Evolutionary conservation across 2,329 filamentous ascomycete species (phyloP).

Genomic region (Fusarium sp.): DNA sequence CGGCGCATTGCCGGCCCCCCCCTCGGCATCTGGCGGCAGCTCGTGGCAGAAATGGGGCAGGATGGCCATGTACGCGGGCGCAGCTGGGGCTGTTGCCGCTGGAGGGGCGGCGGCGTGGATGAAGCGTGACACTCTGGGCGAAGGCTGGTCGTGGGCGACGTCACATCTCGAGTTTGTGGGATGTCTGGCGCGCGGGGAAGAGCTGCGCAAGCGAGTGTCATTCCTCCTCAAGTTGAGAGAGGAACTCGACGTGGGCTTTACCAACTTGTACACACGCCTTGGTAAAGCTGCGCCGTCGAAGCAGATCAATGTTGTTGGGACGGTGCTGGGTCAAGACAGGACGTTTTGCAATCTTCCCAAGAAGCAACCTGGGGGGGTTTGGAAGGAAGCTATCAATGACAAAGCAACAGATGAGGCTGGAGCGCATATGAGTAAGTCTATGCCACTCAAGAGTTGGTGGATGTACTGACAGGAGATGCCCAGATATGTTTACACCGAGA

Average conservation of each 20-base stretch:
- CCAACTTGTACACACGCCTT: conserved; percentile 87
- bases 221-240: conserved; percentile 70
- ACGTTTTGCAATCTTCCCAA: conserved; percentile 89
- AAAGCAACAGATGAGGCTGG: conserved; percentile 78
- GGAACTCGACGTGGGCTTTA: conserved; percentile 77
- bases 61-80: conserved; percentile 85
- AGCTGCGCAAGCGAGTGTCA: conserved; percentile 78
- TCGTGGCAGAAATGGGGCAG: conserved; percentile 84
- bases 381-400: conserved; percentile 80
- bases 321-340: conserved; percentile 73
- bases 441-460: neutral
- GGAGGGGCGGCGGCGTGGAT: conserved; percentile 87
- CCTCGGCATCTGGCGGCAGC: conserved; percentile 41
- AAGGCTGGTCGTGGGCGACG: conserved; percentile 82
- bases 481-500: conserved; percentile 76
- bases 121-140: conserved; percentile 80
- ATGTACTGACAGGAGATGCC: conserved; percentile 10
- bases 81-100: conserved; percentile 81
- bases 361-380: conserved; percentile 62
- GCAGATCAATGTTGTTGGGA: conserved; percentile 62
- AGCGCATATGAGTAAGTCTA: conserved; percentile 76
- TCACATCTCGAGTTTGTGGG: conserved; percentile 95
- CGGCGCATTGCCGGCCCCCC: conserved; percentile 44
- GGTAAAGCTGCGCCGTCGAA: conserved; percentile 71
- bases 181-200: conserved; percentile 83